phyloP scores from a whole-genome alignment of 768 basidiomycete species.

The Boletellus ananiceps region DNA sequence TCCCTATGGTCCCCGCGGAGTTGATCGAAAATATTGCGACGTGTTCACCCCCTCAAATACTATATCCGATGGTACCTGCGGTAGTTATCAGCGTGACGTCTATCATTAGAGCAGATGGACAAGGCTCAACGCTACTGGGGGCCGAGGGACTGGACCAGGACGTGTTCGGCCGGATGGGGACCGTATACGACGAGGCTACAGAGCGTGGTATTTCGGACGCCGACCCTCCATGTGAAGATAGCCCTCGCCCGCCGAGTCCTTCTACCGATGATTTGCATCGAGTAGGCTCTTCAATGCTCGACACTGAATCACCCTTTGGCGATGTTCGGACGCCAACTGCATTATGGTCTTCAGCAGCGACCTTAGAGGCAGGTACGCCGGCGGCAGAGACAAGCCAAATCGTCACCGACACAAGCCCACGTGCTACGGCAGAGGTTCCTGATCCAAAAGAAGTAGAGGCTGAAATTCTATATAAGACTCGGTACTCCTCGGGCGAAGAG shows the following conservation, averaged over 20 bases:
- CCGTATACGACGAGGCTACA: background rate
- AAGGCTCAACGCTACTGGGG: background rate
- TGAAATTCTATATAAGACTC: slow-evolving; percentile 1
- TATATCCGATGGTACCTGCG: background rate
- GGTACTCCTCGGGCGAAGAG: too few species aligned
- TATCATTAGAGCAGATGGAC: background rate
- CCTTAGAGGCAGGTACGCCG: background rate
- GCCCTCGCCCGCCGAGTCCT: background rate
- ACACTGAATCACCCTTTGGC: background rate
- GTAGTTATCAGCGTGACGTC: slow-evolving; percentile 1
- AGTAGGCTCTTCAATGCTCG: background rate
- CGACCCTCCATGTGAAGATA: background rate
- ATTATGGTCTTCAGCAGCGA: background rate
- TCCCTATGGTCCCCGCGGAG: background rate
- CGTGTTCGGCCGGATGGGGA: background rate
- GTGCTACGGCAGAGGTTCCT: background rate
- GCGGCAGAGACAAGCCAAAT: background rate
- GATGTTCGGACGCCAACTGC: background rate
- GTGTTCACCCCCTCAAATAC: slow-evolving; percentile 9
- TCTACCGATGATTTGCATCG: background rate
- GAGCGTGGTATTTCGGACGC: background rate
- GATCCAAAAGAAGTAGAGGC: background rate
- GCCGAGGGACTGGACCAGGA: background rate
- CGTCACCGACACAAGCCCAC: background rate
- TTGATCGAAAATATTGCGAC: slow-evolving; percentile 10